A percentile compares a stretch with the other conserved stretches of the same genome.
phyloP scores from a whole-genome alignment of 306 rosid genomes.

The Quercus suber region DNA sequence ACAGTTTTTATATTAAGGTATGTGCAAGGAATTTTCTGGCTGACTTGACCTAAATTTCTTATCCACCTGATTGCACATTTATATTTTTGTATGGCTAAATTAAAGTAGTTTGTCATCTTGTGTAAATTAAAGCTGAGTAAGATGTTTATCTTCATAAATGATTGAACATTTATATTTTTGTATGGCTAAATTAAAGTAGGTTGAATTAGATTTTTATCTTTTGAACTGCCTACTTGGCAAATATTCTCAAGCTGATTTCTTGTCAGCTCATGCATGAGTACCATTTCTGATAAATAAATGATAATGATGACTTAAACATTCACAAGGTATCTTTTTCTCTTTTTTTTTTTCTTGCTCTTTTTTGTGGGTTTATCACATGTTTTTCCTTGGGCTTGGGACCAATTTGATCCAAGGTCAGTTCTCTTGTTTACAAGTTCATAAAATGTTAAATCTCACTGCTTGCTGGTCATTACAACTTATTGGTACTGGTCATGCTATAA shows the following conservation, averaged over 20 bases:
- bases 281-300: no score
- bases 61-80: background rate
- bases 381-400: background rate
- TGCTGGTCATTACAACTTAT: no score
- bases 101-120: conserved; percentile 10
- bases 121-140: conserved; percentile 1
- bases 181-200: background rate
- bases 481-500: no score
- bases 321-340: no score
- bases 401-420: background rate
- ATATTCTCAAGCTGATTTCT: background rate
- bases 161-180: no score
- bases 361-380: no score
- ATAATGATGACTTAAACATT: no score
- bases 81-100: background rate
- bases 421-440: no score
- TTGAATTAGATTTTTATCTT: background rate
- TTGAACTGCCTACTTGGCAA: background rate
- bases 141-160: background rate
- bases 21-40: background rate
- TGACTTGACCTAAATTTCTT: background rate
- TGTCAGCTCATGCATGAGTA: background rate
- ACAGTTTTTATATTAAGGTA: conserved; percentile 31
- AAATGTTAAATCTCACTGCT: no score
- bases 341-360: no score